Conservation (phyloP, 73 alveolate genomes). For the Breviolum minutum region DNA sequence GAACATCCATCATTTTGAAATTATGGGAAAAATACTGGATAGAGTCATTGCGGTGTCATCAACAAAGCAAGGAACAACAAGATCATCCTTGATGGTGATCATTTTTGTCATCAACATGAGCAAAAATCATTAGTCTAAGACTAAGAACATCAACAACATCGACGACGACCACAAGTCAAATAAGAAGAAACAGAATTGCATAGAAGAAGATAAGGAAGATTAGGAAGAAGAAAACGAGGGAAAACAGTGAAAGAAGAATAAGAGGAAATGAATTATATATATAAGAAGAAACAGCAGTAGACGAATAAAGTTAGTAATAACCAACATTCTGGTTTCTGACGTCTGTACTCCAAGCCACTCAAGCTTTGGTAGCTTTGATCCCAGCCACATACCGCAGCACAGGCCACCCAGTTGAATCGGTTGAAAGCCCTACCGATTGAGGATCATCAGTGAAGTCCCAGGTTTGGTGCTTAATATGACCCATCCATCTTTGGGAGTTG, state of each 20-base stretch:
- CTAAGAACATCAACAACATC: background rate
- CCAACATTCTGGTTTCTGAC: background rate
- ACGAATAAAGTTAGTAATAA: no score
- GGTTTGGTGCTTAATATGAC: background rate
- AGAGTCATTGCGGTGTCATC: background rate
- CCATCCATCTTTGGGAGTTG: background rate
- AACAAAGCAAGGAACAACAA: background rate
- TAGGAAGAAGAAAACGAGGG: no score
- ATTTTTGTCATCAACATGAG: background rate
- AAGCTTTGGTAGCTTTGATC: conserved; percentile 14
- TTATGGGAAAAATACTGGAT: no score
- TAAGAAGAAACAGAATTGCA: background rate
- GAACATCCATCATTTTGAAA: no score
- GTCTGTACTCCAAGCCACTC: background rate
- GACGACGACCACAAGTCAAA: background rate
- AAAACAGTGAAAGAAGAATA: background rate
- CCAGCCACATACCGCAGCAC: conserved; percentile 29
- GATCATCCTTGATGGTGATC: background rate
- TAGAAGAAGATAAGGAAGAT: no score
- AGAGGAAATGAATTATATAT: background rate
- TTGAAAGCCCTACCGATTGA: no score
- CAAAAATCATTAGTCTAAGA: background rate
- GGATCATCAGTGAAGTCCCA: background rate
- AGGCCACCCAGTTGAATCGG: background rate
- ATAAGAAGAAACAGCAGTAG: background rate